phyloP scores from a whole-genome alignment of 495 filamentous ascomycete genomes.

The Filosporella fistucella region DNA sequence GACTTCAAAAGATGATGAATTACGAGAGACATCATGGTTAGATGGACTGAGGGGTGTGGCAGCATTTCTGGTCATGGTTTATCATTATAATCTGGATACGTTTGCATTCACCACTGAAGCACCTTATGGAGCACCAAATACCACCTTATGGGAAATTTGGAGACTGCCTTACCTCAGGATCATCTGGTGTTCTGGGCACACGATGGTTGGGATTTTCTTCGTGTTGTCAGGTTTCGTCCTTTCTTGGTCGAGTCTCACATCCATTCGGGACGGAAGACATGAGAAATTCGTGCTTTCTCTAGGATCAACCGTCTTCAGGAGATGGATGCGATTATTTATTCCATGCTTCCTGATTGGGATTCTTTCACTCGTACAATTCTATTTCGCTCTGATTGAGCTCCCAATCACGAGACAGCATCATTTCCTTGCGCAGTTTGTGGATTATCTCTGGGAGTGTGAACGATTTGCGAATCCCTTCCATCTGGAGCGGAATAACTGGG shows the following conservation, averaged over 20 bases:
- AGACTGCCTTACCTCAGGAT: constrained; percentile 49
- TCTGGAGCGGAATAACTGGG: neutral
- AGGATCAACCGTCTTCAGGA: constrained; percentile 60
- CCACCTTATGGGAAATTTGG: constrained; percentile 44
- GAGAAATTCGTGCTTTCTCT: constrained; percentile 24
- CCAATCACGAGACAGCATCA: neutral
- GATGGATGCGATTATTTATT: constrained; percentile 55
- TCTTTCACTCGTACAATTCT: neutral
- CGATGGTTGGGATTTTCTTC: constrained; percentile 69
- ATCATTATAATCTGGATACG: constrained; percentile 33
- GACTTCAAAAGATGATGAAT: constrained; percentile 2
- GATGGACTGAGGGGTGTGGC: constrained; percentile 51
- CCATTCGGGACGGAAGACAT: constrained; percentile 39
- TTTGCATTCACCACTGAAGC: constrained; percentile 37
- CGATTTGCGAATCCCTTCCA: neutral
- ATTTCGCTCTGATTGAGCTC: neutral
- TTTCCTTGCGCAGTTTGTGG: neutral
- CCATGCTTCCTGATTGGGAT: constrained; percentile 36
- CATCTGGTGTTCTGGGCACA: constrained; percentile 51
- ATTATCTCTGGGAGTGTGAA: neutral
- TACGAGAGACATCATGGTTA: constrained; percentile 47
- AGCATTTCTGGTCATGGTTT: constrained; percentile 43
- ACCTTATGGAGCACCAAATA: constrained; percentile 13
- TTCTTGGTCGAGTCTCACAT: constrained; percentile 54
- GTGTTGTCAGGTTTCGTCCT: constrained; percentile 67